Base-by-base conservation (phyloP, 2,329 filamentous ascomycete species). In the Aspergillus viridinutans region DNA sequence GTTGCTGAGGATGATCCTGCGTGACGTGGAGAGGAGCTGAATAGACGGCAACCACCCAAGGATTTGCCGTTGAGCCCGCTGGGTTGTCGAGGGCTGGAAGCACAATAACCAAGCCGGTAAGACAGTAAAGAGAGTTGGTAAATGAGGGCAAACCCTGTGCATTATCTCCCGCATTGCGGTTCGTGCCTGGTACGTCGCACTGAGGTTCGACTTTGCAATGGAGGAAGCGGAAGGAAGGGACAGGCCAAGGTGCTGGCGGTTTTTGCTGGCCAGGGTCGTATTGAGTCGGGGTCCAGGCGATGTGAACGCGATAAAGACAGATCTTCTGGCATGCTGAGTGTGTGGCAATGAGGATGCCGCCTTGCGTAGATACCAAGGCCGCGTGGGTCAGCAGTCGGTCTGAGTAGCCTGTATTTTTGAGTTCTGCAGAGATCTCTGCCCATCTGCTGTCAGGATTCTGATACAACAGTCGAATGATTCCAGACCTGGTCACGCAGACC, bases 301-400 rank as follows among this genome's bases (percentile, higher is more conserved):
- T 86, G 21, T 82, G 78, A 21, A 94, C 82, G 54, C 86, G 86
- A 59, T 93, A 87, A 5, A 96, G 76, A 53, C 87, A 86, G 28
- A 97, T 79, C 60, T 90, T 87, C 54, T 85, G 86, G 3, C 87
- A 87, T 12, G 84, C 80, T 74, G 63, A 68, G 63, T 82, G 69
- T 3, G 74, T 75, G 9, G 69, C 68, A 26, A 77, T 62, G 21
- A 76, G 58, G 26, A 76, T 71, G 25, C 72, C 71, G 42, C 89
- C 85, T 73, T 87, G 90, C 55, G 92, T 90, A 3, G 89, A 85
- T 57, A 87, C 84, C 60, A 92, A 79, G 42, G 90, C 83, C 10
- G 90, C 90, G 75, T 95, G 91, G 0, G 90, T 91, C 52, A 93
- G 81, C n/a, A 90, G 72, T 61, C 91, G 88, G 61, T 91, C 86